These are phyloP conservation scores for Psilocybe azurescens DNA, from an alignment of 768 basidiomycete species.

Conservation along the genomic window DNA sequence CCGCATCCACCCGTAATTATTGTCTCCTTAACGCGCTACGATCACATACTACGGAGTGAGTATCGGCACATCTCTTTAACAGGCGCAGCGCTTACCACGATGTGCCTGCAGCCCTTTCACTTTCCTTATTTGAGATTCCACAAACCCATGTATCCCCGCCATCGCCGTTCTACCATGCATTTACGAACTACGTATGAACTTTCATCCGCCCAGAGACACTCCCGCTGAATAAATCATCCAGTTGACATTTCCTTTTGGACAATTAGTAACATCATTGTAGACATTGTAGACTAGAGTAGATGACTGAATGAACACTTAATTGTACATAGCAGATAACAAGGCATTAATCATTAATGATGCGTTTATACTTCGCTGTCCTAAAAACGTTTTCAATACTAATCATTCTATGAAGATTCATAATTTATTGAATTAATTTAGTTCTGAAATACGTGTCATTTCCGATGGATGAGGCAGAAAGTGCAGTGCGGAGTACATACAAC, in stretches of 20 bases:
- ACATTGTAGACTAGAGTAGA: not conserved
- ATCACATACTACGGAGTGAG: not conserved
- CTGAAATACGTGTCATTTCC: not conserved
- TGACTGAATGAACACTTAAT: not conserved
- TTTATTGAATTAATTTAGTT: no score
- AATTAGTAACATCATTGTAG: not conserved
- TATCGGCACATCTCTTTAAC: not conserved
- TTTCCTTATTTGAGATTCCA: not conserved
- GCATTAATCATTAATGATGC: not conserved
- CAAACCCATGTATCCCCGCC: no score
- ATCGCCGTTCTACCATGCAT: not conserved
- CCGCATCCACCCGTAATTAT: constrained; percentile 7
- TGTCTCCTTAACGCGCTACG: not conserved
- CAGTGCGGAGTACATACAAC: not conserved
- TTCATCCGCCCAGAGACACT: not conserved
- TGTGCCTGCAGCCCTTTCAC: not conserved
- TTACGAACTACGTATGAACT: not conserved
- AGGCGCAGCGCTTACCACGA: not conserved
- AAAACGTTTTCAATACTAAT: not conserved
- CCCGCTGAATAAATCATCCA: not conserved
- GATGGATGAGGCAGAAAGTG: not conserved
- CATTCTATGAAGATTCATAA: no score
- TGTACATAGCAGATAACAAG: no score
- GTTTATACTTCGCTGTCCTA: not conserved
- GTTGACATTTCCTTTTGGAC: not conserved